Evolutionary conservation across 768 basidiomycete species (phyloP), one percentile per base, ranked within the genome.

Genomic region (Crepidotus variabilis): DNA sequence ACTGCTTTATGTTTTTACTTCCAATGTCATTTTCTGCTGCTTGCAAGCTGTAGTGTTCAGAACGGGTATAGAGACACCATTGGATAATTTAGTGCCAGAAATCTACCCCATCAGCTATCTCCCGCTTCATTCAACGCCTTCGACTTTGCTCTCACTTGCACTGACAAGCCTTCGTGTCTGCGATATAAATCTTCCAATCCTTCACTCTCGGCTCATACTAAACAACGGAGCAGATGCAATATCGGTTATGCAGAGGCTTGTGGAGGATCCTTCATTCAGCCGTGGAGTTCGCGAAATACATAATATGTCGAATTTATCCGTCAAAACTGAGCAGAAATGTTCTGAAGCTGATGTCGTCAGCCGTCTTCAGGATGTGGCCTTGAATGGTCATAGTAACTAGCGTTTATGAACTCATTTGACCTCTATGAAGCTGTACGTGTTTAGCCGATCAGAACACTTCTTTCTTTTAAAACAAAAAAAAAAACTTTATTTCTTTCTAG

Each of bases 51-150:
- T n/a, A n/a, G n/a, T n/a, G n/a, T n/a, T 8, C 28, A 28, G 3
- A 8, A 8, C 3, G 28, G 28, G 8, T 28, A 4, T 8, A 28
- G 28, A 3, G 3, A 28, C 28, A 28, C 28, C 28, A 4, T 8
- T 28, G 28, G 28, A 28, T 4, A 28, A 8, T 34, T 51, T 23
- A 1, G 20, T 28, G 14, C 55, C 55, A 10, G 55, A 56, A 24
- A 48, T 56, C 39, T 50, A 36, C 48, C 49, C 55, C 6, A 50
- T 50, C 13, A 45, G 23, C 18, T 36, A 52, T 34, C 18, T 52
- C 9, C 50, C 56, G 23, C 24, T 57, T 16, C 24, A 52, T 43
- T 32, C 51, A 13, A 57, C 51, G 18, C 56, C 56, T 10, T 47
- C 51, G 47, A 13, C 14, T 28, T 28, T 28, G 28, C 28, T 28